Base-by-base conservation (phyloP, 106 monocot species). In the Dendrobium officinale region DNA sequence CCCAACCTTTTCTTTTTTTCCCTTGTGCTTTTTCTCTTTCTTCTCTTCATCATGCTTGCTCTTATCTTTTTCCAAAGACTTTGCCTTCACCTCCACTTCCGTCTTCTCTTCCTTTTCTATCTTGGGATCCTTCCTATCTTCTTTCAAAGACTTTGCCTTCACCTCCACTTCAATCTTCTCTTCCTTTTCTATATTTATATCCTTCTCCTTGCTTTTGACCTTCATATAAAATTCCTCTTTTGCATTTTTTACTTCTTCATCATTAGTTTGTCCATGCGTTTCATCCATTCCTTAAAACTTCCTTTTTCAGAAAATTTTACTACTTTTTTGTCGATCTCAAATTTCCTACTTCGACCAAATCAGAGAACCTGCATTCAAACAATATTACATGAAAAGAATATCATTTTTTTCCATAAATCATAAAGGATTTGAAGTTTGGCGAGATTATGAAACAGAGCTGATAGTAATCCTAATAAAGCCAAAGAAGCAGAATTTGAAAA, bases 141-240 rank as follows among this genome's bases (percentile, higher is more conserved):
- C 49, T 49, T 11, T 26, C 22, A 48, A 24, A 19, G 49, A 48
- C 27, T 76, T 76, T 49, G 48, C 49, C 76, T 76, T 76, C 48
- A 76, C 76, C 27, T 76, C 76, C 10, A 47, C 49, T 48, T 76
- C 76, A 29, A 51, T 26, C 26, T 76, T 76, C 45, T 76, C 49
- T 48, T 48, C 49, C 42, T 76, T 76, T 27, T 24, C 26, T n/a
- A 49, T 48, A 15, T 47, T 42, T 26, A 49, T 9, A 49, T 76
- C 49, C 76, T 76, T 51, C 22, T 76, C 76, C 49, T 76, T 76
- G 76, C 49, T 76, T 76, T 47, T 49, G 51, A 76, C 20, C 51
- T 76, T 76, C 19, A 76, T 51, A 26, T 76, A 49, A 76, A 76
- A 13, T 49, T 76, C 76, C 48, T 76, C 76, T 26, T 76, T 76